These are phyloP conservation scores for Barnettozyma sp. DNA, from an alignment of 805 yeast species.

Conservation along the genomic window DNA sequence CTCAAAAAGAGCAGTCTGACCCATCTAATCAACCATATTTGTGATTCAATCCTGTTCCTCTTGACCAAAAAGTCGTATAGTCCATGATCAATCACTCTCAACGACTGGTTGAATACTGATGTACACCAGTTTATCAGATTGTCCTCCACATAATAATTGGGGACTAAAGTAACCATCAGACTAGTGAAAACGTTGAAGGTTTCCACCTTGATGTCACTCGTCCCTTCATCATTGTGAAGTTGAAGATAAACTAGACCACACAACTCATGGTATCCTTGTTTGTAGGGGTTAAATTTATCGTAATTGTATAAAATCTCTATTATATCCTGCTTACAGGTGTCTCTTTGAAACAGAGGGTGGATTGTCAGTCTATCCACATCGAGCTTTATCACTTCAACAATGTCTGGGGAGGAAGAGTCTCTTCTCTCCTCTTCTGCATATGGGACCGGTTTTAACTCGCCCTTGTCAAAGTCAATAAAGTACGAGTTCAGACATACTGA, in stretches of 20 bases:
- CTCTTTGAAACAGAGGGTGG: constrained; percentile 20
- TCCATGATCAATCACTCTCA: constrained; percentile 41
- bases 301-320: constrained; percentile 22
- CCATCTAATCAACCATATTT: constrained; percentile 47
- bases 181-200: constrained; percentile 40
- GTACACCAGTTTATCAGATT: constrained; percentile 37
- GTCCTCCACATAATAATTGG: constrained; percentile 37
- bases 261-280: constrained; percentile 49
- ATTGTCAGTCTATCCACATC: constrained; percentile 24
- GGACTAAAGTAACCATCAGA: constrained; percentile 36
- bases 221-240: constrained; percentile 29
- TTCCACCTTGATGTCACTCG: constrained; percentile 25
- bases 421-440: too few species aligned
- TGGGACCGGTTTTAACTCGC: constrained; percentile 17
- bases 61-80: constrained; percentile 39
- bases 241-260: constrained; percentile 40
- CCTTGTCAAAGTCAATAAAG: constrained; percentile 13
- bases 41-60: constrained; percentile 40
- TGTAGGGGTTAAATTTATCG: constrained; percentile 26
- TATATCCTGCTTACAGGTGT: constrained; percentile 15
- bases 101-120: constrained; percentile 32
- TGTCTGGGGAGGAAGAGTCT: too few species aligned
- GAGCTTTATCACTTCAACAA: constrained; percentile 21
- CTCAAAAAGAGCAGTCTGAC: constrained; percentile 38
- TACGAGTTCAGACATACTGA: constrained; percentile 20